Percentiles rank a stretch among this genome's conserved stretches.
phyloP scores from a whole-genome alignment of 768 basidiomycete genomes.

The Naganishia antarctica region DNA sequence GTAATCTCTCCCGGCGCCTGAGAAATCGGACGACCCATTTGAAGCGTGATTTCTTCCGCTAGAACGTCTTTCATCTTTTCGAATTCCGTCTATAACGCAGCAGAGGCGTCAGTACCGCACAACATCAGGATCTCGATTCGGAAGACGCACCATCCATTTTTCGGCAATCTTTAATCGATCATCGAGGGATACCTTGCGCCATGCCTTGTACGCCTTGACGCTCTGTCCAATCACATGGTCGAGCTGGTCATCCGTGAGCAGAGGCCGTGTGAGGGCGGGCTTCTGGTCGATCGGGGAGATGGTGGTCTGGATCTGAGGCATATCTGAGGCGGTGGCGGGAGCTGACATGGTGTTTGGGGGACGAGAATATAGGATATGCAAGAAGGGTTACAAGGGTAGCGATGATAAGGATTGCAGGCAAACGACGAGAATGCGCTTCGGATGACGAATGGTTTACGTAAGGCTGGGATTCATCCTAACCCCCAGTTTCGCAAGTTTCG shows the following conservation, averaged over 20 bases:
- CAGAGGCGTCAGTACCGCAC: slow-evolving; percentile 11
- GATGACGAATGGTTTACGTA: too few relatives aligned
- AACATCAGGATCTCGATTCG: slow-evolving; percentile 11
- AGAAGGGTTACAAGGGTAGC: too few relatives aligned
- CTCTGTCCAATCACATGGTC: slow-evolving; percentile 60
- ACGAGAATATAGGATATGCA: too few relatives aligned
- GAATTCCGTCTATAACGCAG: slow-evolving; percentile 54
- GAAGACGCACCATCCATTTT: slow-evolving; percentile 62
- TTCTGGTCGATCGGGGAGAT: slow-evolving; percentile 75
- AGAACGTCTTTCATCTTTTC: slow-evolving; percentile 59
- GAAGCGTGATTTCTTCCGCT: slow-evolving; percentile 68
- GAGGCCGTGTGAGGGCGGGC: slow-evolving; percentile 62
- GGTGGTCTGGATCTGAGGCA: slow-evolving; percentile 62
- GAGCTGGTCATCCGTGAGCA: slow-evolving; percentile 61
- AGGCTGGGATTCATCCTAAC: too few relatives aligned
- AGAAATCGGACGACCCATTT: slow-evolving; percentile 86
- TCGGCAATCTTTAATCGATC: slow-evolving; percentile 68
- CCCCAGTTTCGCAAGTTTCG: too few relatives aligned
- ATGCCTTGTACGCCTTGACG: slow-evolving; percentile 65
- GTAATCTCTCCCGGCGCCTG: slow-evolving; percentile 73
- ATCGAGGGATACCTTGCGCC: slow-evolving; percentile 60
- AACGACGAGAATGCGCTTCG: too few relatives aligned
- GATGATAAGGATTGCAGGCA: too few relatives aligned
- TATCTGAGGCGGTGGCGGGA: background rate
- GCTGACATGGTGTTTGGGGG: background rate